phyloP scores from a whole-genome alignment of 176 grass and related monocot genomes.

The Oryza coarctata region DNA sequence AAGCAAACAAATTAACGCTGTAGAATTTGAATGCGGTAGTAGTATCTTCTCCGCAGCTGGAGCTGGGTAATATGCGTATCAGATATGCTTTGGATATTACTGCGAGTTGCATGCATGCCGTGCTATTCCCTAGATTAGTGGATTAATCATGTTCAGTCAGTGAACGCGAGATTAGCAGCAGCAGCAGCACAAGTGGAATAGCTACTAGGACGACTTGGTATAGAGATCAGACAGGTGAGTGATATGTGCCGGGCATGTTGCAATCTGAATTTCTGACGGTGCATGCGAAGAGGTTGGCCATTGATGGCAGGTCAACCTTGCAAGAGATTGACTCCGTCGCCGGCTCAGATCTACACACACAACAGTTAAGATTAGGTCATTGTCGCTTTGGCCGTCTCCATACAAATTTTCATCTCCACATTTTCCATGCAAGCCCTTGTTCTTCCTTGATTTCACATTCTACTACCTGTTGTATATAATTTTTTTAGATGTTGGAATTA shows the following conservation, averaged over 20 bases:
- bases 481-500: no score
- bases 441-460: not conserved
- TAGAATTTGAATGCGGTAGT: not conserved
- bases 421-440: not conserved
- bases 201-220: not conserved
- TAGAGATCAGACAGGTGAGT: not conserved
- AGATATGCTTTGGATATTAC: not conserved
- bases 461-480: not conserved
- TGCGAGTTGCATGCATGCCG: slow-evolving; percentile 18
- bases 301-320: slow-evolving; percentile 31
- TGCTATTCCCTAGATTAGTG: not conserved
- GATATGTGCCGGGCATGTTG: no score
- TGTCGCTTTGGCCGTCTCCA: not conserved
- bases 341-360: not conserved
- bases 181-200: not conserved
- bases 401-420: not conserved
- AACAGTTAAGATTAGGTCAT: slow-evolving; percentile 26
- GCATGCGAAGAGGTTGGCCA: slow-evolving; percentile 14
- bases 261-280: not conserved
- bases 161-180: not conserved
- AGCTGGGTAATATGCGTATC: not conserved
- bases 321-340: not conserved
- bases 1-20: not conserved
- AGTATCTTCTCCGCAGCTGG: not conserved
- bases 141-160: not conserved